Evolutionary conservation across 495 filamentous ascomycete genomes (phyloP).

Genomic region (Penicillium bovifimosum): DNA sequence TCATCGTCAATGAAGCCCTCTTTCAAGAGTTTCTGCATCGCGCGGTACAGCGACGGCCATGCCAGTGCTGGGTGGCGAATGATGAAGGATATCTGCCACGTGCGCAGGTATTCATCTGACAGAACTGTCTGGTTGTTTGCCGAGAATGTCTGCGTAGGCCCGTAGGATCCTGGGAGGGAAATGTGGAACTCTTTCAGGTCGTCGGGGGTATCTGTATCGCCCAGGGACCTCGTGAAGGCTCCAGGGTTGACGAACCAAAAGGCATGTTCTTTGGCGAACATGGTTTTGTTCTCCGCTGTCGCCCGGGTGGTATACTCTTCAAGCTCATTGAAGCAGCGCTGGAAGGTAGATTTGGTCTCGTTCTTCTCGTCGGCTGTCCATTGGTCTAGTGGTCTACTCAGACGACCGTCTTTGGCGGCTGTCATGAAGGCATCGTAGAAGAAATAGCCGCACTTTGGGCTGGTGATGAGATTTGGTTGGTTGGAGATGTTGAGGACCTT

Average conservation of each 20-base stretch:
- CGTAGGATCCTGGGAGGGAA: slow-evolving; percentile 7
- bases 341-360: slow-evolving; percentile 9
- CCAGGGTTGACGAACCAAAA: slow-evolving; percentile 17
- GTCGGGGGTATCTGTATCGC: background rate
- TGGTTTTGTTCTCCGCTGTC: slow-evolving; percentile 21
- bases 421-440: slow-evolving; percentile 24
- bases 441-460: slow-evolving; percentile 35
- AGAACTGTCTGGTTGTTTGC: slow-evolving; percentile 34
- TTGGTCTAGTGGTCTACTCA: slow-evolving; percentile 16
- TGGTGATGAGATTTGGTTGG: slow-evolving; percentile 28
- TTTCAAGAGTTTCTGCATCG: slow-evolving; percentile 17
- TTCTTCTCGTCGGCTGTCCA: slow-evolving; percentile 23
- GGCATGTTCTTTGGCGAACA: slow-evolving; percentile 40
- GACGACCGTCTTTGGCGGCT: background rate
- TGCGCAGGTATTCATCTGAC: slow-evolving; percentile 34
- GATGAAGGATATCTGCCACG: slow-evolving; percentile 35
- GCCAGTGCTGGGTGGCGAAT: slow-evolving; percentile 41
- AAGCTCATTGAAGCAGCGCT: slow-evolving; percentile 20
- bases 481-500: slow-evolving; percentile 34
- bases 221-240: background rate
- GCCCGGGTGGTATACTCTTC: slow-evolving; percentile 22
- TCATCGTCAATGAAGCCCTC: slow-evolving; percentile 12
- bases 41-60: slow-evolving; percentile 33
- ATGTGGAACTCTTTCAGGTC: background rate
- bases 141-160: slow-evolving; percentile 15